Evolutionary conservation across 306 rosid genomes (phyloP).

Genomic region (Echinosophora koreensis): DNA sequence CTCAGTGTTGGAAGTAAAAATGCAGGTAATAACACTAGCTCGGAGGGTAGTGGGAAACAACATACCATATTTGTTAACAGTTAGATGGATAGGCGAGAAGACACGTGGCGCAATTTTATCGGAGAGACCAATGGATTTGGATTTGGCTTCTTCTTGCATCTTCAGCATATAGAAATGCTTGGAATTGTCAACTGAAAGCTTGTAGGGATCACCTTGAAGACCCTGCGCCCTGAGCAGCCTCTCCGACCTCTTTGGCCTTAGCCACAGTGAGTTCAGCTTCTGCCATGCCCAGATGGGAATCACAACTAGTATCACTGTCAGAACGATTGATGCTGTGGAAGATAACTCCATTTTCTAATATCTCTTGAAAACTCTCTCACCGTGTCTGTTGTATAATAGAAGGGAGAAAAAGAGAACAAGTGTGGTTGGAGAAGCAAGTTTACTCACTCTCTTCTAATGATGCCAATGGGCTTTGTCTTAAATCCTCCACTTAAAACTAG

Average conservation of each 20-base stretch:
- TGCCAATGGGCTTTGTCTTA: no score
- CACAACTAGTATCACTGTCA: neutral
- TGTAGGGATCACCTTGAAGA: slow-evolving; percentile 50
- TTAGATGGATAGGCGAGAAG: slow-evolving; percentile 31
- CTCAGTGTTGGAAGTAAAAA: no score
- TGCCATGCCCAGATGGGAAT: slow-evolving; percentile 45
- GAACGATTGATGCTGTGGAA: neutral
- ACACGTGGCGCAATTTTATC: slow-evolving; percentile 45
- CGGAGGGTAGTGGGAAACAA: no score
- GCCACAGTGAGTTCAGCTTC: slow-evolving; percentile 40
- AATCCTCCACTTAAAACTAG: no score
- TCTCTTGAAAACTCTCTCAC: neutral
- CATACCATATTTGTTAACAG: slow-evolving; percentile 46
- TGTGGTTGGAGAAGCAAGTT: no score
- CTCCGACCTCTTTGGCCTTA: slow-evolving; percentile 54
- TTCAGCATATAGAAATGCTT: slow-evolving; percentile 2
- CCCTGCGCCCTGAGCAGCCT: slow-evolving; percentile 53
- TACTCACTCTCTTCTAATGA: no score
- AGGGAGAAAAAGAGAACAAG: neutral
- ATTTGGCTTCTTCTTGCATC: slow-evolving; percentile 37
- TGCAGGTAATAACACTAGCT: no score
- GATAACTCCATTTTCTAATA: neutral
- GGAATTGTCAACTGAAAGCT: slow-evolving; percentile 43
- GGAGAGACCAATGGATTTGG: slow-evolving; percentile 49
- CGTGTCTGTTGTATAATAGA: neutral